These are phyloP conservation scores for Trichoderma atrobrunneum DNA, from an alignment of 2,329 filamentous ascomycete genomes.

Conservation along the genomic window DNA sequence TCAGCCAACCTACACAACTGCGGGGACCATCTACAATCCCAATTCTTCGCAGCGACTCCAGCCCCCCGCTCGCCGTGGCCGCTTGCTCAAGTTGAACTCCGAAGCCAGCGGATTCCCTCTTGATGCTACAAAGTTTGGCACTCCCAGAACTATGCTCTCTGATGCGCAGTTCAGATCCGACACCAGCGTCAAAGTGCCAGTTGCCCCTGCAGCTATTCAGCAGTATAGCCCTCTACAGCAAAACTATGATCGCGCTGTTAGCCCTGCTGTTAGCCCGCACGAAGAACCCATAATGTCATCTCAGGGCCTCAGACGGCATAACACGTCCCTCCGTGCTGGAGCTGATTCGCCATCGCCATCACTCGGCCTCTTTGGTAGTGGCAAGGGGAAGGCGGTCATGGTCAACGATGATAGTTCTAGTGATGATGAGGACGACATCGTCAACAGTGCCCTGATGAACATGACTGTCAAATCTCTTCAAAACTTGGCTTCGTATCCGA, in stretches of 20 bases:
- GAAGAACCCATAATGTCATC: slow-evolving; percentile 29
- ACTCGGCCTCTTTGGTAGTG: not conserved
- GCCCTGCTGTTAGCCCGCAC: slow-evolving; percentile 34
- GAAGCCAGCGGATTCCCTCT: slow-evolving; percentile 26
- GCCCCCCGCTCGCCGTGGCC: slow-evolving; percentile 50
- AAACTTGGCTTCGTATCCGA: slow-evolving; percentile 55
- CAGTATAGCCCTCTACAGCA: slow-evolving; percentile 54
- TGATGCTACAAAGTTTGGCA: slow-evolving; percentile 29
- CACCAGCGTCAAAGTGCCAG: not conserved
- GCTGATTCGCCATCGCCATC: not conserved
- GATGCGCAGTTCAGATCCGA: slow-evolving; percentile 25
- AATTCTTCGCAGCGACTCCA: slow-evolving; percentile 46
- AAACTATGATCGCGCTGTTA: slow-evolving; percentile 52
- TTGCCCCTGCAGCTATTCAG: not conserved
- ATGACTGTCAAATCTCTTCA: slow-evolving; percentile 48
- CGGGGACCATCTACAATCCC: slow-evolving; percentile 55
- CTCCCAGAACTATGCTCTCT: slow-evolving; percentile 36
- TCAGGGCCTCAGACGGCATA: slow-evolving; percentile 26
- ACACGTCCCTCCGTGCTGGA: slow-evolving; percentile 25
- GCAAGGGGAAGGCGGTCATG: not conserved
- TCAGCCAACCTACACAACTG: slow-evolving; percentile 52
- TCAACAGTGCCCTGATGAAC: slow-evolving; percentile 36
- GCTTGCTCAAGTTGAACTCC: slow-evolving; percentile 42
- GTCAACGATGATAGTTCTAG: slow-evolving; percentile 4
- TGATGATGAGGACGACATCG: slow-evolving; percentile 31